A percentile compares a stretch with the other conserved stretches of the same genome.
phyloP scores from a whole-genome alignment of 208 protist species.

The Leptomonas pyrrhocoris region DNA sequence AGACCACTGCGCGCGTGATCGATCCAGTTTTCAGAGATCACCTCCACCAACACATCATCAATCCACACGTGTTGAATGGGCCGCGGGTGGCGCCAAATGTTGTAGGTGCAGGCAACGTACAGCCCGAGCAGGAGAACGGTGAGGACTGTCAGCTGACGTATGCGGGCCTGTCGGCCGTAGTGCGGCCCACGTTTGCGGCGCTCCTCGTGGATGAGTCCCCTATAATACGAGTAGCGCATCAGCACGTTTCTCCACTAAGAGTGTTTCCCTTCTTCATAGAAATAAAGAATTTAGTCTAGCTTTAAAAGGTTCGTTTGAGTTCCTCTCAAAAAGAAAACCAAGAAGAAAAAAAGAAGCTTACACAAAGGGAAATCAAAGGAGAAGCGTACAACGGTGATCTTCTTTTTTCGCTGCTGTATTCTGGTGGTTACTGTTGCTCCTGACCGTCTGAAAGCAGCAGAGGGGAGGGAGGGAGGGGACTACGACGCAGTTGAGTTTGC shows the following conservation, averaged over 20 bases:
- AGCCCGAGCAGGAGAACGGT: constrained; percentile 14
- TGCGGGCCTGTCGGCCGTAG: constrained; percentile 13
- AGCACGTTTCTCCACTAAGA: background rate
- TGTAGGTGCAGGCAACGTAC: constrained; percentile 24
- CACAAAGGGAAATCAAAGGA: background rate
- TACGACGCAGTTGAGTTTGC: too few relatives aligned
- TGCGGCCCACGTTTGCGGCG: constrained; percentile 20
- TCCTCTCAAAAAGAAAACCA: background rate
- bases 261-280: background rate
- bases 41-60: constrained; percentile 78
- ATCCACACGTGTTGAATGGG: constrained; percentile 58
- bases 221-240: constrained; percentile 38
- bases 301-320: background rate
- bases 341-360: background rate
- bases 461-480: too few relatives aligned
- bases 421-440: background rate
- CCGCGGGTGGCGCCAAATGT: constrained; percentile 41
- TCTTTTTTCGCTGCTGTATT: background rate
- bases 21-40: constrained; percentile 53
- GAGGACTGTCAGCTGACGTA: constrained; percentile 24
- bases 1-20: constrained; percentile 15
- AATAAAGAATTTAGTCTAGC: background rate
- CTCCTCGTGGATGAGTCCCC: constrained; percentile 32
- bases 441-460: background rate
- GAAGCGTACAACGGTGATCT: background rate